Base-by-base conservation (phyloP, 2,329 filamentous ascomycete species). In the Monilinia fructigena region DNA sequence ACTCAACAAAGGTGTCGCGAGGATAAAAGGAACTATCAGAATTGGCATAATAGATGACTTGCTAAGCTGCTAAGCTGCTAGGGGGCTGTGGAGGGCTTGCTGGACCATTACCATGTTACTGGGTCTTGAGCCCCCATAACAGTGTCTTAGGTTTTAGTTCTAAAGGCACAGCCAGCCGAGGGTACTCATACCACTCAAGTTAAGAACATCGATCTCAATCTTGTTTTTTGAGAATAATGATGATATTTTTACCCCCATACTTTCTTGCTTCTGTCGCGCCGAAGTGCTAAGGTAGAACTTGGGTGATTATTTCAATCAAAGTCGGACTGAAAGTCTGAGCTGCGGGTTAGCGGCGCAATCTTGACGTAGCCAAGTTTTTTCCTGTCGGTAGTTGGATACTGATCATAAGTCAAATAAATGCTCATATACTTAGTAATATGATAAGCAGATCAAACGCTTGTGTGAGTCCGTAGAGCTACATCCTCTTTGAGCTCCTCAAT, bases 91-190 rank as follows among this genome's bases (percentile, higher is more conserved):
- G 56, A 50, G 42, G 56, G 48, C 18, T 35, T 48, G 42, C 48
- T 45, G 45, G 42, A 23, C 56, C 56, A 59, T 60, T 48, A 60
- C 56, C 56, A 60, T 35, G 45, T 60, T 23, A 42, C 28, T 60
- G 56, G 45, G 28, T 50, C 56, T 60, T 48, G 11, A 60, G 20
- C 10, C 56, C 56, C 20, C 28, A 26, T 50, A 23, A 50, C 28
- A 48, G 31, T 35, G n/a, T 35, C 56, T 23, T 23, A 28, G 11
- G 18, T 60, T 48, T n/a, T 23, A 10, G 48, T 7, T 3, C 56
- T 35, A 48, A 8, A 35, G 56, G 47, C 16, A 18, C 20, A 23
- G n/a, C 20, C 20, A 48, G 7, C n/a, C 23, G 42, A 48, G 40
- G 42, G 6, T 31, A n/a, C 23, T 11, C 14, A 28, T 18, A 23